Evolutionary conservation across 1,284 basidiomycete genomes (phyloP), one percentile per base, ranked within the genome.

Genomic region (Tilletia horrida): DNA sequence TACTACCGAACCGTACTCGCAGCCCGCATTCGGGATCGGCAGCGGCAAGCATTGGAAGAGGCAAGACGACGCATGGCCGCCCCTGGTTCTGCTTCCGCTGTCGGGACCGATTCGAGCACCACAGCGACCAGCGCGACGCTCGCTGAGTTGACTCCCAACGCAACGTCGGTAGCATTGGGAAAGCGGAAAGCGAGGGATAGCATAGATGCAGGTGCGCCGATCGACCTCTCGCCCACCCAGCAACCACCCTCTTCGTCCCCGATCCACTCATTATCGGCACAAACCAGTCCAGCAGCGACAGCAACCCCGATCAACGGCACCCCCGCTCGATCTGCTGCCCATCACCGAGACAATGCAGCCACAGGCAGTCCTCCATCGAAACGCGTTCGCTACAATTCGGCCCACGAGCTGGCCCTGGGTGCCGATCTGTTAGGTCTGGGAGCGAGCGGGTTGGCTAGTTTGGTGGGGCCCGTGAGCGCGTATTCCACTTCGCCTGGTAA

Each of bases 1-100:
- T 80, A 77, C 65, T 80, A 80, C 59, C 74, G 74, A 1, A 59
- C 29, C 29, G 55, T 59, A 4, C 18, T 59, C 16, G 31, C 55
- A 25, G 31, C 18, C 16, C 6, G 55, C 4, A 25, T 31, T 40
- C 35, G 35, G 35, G 35, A 40, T 11, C 35, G 21, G 4, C 45
- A 48, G 45, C 3, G 45, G 6, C 45, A 48, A 16, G 45, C 18
- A 6, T 3, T 16, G 35, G 35, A 40, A 11, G 35, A 40, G 35
- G 35, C 16, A 4, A 48, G 45, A 18, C 3, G 45, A 48, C 45
- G 45, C 18, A 48, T 48, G 18, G 45, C 7, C 45, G 16, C 45
- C 7, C 7, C 21, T 16, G 45, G 35, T 11, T 11, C 35, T 4
- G 11, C 35, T 40, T 40, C 35, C 11, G 11, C 35, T 40, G 35